These are phyloP conservation scores for Mycena vitilis DNA, from an alignment of 768 basidiomycete genomes.

Conservation along the genomic window DNA sequence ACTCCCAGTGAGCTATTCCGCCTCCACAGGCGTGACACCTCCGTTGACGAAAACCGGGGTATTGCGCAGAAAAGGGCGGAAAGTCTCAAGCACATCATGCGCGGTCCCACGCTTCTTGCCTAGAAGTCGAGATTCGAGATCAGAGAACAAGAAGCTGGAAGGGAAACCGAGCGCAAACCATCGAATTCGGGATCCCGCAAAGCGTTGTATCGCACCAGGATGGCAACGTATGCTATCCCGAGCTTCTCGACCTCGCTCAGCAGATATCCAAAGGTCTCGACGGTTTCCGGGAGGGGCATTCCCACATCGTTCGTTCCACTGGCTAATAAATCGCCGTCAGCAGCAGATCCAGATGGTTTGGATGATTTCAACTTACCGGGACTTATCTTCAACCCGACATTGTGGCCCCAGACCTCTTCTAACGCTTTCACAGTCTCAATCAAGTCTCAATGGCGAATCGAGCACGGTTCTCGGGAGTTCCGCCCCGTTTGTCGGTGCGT, in stretches of 20 bases:
- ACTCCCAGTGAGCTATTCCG: slow-evolving; percentile 45
- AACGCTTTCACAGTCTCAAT: slow-evolving; percentile 47
- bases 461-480: slow-evolving; percentile 52
- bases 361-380: slow-evolving; percentile 36
- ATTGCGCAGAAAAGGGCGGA: slow-evolving; percentile 45
- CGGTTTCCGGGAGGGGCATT: slow-evolving; percentile 41
- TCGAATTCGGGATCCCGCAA: slow-evolving; percentile 45
- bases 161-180: slow-evolving; percentile 40
- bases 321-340: slow-evolving; percentile 37
- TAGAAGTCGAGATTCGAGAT: slow-evolving; percentile 40
- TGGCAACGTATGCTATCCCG: slow-evolving; percentile 46
- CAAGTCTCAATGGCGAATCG: too few species aligned
- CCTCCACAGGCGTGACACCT: slow-evolving; percentile 51
- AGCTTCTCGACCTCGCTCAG: slow-evolving; percentile 33
- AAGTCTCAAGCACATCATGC: slow-evolving; percentile 53
- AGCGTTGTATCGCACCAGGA: slow-evolving; percentile 44
- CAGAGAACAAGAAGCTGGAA: neutral
- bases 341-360: slow-evolving; percentile 26
- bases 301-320: slow-evolving; percentile 28
- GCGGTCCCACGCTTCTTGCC: slow-evolving; percentile 49
- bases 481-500: slow-evolving; percentile 54
- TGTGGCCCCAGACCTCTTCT: slow-evolving; percentile 45
- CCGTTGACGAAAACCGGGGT: slow-evolving; percentile 53
- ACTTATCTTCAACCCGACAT: slow-evolving; percentile 46
- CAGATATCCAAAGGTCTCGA: slow-evolving; percentile 39